Evolutionary conservation across 345 rosid genomes (phyloP), one percentile per base, ranked within the genome.

Genomic region (Murraya koenigii): DNA sequence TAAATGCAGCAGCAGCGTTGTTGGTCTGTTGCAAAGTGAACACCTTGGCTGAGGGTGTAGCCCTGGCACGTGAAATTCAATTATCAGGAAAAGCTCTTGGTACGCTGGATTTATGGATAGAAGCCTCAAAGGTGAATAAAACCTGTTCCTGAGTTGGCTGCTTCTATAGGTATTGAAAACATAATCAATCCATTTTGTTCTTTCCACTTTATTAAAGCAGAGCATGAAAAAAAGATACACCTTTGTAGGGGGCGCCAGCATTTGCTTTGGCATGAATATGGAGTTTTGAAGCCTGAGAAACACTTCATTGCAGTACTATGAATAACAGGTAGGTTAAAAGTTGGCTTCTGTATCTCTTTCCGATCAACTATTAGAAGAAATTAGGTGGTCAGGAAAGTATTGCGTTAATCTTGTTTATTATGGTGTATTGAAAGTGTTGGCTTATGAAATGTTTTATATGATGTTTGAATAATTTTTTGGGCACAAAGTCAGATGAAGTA

Each of bases 1-100:
- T 97, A n/a, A 94, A 93, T 79, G 94, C 99, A 78, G 99, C 97
- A 22, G 97, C 98, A 15, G 95, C 98, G 64, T 93, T 94, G 15
- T 69, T 90, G 69, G 98, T 97, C 13, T 79, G 92, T 68, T 87
- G 90, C 66, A 69, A 15, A 62, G 97, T 85, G 41, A 72, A 78
- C n/a, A 86, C 90, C 14, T 84, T 94, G 26, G 88, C 85, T 23
- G 92, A 91, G 78, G 98, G 97, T 74, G 92, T 97, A 14, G 71
- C 68, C 61, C 44, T 93, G 85, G 98, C 98, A 8, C 93, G 94
- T 3, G 93, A 89, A 82, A 88, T 85, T 19, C 99, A 91, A 41
- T 78, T 76, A 41, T 91, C 98, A 2, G 99, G 99, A 69, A 89
- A 83, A 82, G 94, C 97, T 83, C 78, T 87, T 22, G 75, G 83